These are phyloP conservation scores for Viola pubescens DNA, from an alignment of 441 rosid genomes.

Conservation along the genomic window DNA sequence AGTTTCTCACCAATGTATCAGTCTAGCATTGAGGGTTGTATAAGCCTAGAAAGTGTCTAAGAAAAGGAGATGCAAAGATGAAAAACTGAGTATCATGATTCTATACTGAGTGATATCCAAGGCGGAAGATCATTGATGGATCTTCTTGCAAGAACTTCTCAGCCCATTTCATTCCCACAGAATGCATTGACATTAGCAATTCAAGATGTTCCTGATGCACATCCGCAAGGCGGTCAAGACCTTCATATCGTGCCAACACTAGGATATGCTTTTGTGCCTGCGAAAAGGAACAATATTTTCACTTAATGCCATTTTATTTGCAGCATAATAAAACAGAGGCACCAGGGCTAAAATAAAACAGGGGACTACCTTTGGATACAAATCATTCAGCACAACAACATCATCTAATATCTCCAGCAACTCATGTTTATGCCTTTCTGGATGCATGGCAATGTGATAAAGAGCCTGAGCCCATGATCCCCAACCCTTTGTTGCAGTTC, in stretches of 20 bases:
- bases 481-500: constrained; percentile 41
- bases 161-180: constrained; percentile 65
- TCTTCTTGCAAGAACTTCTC: constrained; percentile 59
- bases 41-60: neutral
- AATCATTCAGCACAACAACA: constrained; percentile 63
- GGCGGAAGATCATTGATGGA: constrained; percentile 64
- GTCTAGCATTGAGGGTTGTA: neutral
- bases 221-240: constrained; percentile 63
- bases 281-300: constrained; percentile 10
- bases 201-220: constrained; percentile 51
- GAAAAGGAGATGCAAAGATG: neutral
- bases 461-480: constrained; percentile 80
- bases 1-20: neutral
- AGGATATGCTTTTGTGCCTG: constrained; percentile 76
- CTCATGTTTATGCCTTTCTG: constrained; percentile 51
- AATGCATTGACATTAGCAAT: constrained; percentile 51
- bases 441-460: constrained; percentile 59
- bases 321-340: constrained; percentile 1
- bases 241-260: constrained; percentile 49
- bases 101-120: constrained; percentile 84
- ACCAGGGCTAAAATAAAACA: neutral
- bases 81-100: neutral
- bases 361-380: constrained; percentile 61
- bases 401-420: constrained; percentile 53
- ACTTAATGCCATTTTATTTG: neutral